Conservation (phyloP, 2,329 filamentous ascomycete genomes). For the Fusarium verticillioides region DNA sequence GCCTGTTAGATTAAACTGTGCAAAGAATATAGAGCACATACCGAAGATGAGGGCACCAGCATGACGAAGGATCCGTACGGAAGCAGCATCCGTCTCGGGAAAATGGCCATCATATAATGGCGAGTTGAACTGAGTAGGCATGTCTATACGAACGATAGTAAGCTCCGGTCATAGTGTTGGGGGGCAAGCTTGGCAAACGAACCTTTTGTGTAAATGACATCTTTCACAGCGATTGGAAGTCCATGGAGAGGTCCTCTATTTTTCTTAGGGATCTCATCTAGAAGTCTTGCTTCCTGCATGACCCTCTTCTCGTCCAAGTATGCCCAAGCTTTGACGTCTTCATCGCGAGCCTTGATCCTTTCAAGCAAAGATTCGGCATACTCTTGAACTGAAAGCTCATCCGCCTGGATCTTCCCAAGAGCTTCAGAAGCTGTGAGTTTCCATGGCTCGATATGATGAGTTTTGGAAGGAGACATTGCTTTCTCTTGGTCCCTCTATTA, state of each 20-base stretch:
- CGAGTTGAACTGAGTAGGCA: slow-evolving; percentile 68
- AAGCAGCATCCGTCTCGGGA: slow-evolving; percentile 61
- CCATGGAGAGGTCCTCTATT: slow-evolving; percentile 68
- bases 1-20: not conserved
- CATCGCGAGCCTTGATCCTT: slow-evolving; percentile 57
- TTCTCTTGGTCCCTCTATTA: not conserved
- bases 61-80: slow-evolving; percentile 62
- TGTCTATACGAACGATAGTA: slow-evolving; percentile 50
- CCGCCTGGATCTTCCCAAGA: slow-evolving; percentile 52
- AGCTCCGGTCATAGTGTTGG: not conserved
- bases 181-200: not conserved
- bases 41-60: slow-evolving; percentile 68
- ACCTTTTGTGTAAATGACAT: slow-evolving; percentile 69
- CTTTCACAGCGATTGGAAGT: slow-evolving; percentile 68
- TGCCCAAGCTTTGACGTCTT: slow-evolving; percentile 62
- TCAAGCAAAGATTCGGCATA: slow-evolving; percentile 61
- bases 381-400: slow-evolving; percentile 59
- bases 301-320: slow-evolving; percentile 58
- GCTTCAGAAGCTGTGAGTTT: slow-evolving; percentile 57
- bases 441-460: slow-evolving; percentile 30
- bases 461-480: slow-evolving; percentile 29
- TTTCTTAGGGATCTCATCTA: slow-evolving; percentile 61
- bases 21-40: not conserved
- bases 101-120: slow-evolving; percentile 62
- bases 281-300: slow-evolving; percentile 58